Evolutionary conservation across 169 alveolate genomes (phyloP), one percentile per base, ranked within the genome.

Genomic region (Perkinsus olseni): DNA sequence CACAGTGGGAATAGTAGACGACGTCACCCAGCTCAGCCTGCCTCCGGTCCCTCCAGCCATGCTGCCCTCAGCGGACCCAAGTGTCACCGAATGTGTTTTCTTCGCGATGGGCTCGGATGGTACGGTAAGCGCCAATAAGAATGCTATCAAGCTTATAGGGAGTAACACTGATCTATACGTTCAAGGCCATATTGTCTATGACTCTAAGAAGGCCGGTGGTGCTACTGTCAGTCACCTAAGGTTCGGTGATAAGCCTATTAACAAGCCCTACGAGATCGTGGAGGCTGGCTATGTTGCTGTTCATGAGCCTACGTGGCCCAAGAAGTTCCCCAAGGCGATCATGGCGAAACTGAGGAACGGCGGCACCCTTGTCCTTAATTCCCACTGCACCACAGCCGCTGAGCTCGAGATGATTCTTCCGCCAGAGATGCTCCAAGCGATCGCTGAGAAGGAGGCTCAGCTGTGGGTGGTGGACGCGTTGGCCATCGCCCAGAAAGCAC

Each of bases 31-130:
- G 48, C 92, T 92, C 39, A 93, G 95, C 3, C 91, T 95, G 34
- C 91, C 91, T 17, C 94, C 94, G 74, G 95, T 92, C 8, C 95
- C 96, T 13, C 82, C 31, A 3, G 82, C 13, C 17, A 28, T 13
- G 82, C 37, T 62, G 31, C 82, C 82, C 31, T 1, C 1, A 24
- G 82, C 34, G 13, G 82, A 28, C 82, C 36, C 1, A 1, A 28
- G 34, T 62, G 82, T 62, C 13, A 74, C 45, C 17, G 95, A 95
- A 93, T 95, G 96, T 92, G 82, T 94, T 92, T 95, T 95, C 95
- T 95, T 94, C 93, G 96, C 96, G 37, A 74, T 95, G 92, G 96
- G 96, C 50, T 92, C 95, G 38, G 96, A 95, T 74, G 96, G 96
- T 4, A 95, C 96, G 6, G 96, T 95, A 37, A 94, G 96, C 91